Conservation (phyloP, 2,329 filamentous ascomycete species). For the Pyrenochaeta sp. region DNA sequence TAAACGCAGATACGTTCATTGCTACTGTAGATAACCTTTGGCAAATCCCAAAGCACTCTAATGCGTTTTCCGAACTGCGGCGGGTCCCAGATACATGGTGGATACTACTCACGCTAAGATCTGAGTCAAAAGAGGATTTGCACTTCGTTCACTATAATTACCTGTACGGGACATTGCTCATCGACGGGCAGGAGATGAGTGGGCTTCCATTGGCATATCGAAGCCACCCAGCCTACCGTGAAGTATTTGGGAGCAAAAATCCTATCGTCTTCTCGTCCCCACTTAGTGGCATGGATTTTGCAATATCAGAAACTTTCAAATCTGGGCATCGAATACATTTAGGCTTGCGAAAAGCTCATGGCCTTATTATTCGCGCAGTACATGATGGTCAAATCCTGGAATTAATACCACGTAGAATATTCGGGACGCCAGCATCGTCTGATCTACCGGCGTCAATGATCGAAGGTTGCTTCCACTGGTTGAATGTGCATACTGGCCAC, state of each 20-base stretch:
- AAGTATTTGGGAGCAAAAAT: slow-evolving; percentile 64
- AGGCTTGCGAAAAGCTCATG: slow-evolving; percentile 53
- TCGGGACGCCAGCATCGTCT: slow-evolving; percentile 32
- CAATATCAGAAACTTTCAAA: slow-evolving; percentile 44
- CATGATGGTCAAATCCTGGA: slow-evolving; percentile 41
- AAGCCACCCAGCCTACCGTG: slow-evolving; percentile 52
- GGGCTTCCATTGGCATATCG: slow-evolving; percentile 64
- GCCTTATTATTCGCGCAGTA: slow-evolving; percentile 56
- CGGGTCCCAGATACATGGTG: slow-evolving; percentile 36
- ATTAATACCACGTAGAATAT: slow-evolving; percentile 40
- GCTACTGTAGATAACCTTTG: slow-evolving; percentile 54
- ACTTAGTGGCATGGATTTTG: slow-evolving; percentile 61
- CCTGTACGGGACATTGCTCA: slow-evolving; percentile 58
- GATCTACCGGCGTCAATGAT: slow-evolving; percentile 64
- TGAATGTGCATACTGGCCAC: slow-evolving; percentile 56
- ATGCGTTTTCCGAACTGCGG: slow-evolving; percentile 2
- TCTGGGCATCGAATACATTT: slow-evolving; percentile 62
- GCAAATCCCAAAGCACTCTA: slow-evolving; percentile 45
- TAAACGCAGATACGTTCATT: slow-evolving; percentile 36
- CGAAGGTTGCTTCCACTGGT: slow-evolving; percentile 67
- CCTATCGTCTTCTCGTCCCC: slow-evolving; percentile 63
- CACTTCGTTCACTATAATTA: slow-evolving; percentile 54
- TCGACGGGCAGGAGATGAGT: slow-evolving; percentile 60
- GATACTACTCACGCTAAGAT: slow-evolving; percentile 39
- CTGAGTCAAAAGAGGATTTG: slow-evolving; percentile 31